Evolutionary conservation across 164 flowering plant species (phyloP), one percentile per base, ranked within the genome.

Genomic region (Vitis amurensis): DNA sequence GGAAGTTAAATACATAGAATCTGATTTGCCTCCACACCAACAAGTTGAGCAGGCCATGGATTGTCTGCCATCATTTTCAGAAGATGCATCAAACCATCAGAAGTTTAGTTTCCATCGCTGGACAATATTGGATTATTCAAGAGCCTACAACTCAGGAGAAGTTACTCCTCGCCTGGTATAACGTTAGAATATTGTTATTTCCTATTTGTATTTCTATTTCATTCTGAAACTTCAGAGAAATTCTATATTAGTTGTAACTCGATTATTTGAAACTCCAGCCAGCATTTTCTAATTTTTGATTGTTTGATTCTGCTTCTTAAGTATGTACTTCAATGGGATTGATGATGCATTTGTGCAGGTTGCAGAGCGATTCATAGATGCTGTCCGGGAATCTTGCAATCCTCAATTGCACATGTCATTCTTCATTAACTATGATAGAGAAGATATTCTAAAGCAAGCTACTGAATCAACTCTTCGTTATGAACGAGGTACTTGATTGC

Each of bases 51-150:
- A 84, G 47, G 94, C 89, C 27, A 51, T 81, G 3, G 77, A 81
- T 15, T 91, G 93, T 63, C 70, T 94, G 68, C 81, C 89, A 68
- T 51, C 31, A 30, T 10, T 71, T 15, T 7, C 79, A 9, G 76
- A 68, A 50, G 65, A 52, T 19, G 53, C 16, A 50, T 15, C 23
- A n/a, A 19, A 72, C 69, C 56, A 55, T 62, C 60, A 50, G 47
- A 59, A 77, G 11, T 71, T 68, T 61, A 59, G 61, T 49, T 92
- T 91, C 61, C 80, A 53, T 2, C 89, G 88, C 11, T 86, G 97
- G 98, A 89, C 92, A 37, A 81, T 92, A 64, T 53, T 77, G 80
- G 99, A 94, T 73, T 94, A 91, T 69, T 80, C 96, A 61, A 85
- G 74, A 70, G 94, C 97, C 29, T 94, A 92, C 70, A 58, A 11